Base-by-base conservation (phyloP, 2,329 filamentous ascomycete species). In the Sordariomycetes sp. region DNA sequence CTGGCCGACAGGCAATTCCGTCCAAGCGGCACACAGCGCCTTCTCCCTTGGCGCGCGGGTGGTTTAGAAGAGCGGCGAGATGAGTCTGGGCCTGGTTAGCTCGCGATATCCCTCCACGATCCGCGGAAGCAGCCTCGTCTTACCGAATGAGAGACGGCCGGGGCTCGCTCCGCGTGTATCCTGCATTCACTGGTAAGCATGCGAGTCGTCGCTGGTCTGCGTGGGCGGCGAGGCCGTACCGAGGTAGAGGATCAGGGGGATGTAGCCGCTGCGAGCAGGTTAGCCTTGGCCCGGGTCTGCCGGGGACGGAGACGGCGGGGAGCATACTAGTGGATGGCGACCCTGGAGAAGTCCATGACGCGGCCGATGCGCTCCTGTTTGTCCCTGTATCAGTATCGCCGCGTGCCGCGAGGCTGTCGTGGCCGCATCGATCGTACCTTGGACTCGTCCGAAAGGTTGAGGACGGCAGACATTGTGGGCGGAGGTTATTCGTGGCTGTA, bases 191-290 rank as follows among this genome's bases (percentile, higher is more conserved):
- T 32, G 52, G 60, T 73, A 58, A 72, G 68, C 68, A 58, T 18
- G 56, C 57, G 58, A 22, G 37, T 22, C 54, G 37, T 59, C 32
- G 54, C 58, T 43, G 53, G 57, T 10, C 58, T 57, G 32, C 55
- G 50, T 57, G 60, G 62, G 54, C 62, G 37, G 60, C 60, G 59
- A 58, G 34, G 56, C 59, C 71, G 68, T 86, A 94, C 90, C 94
- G 67, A 99, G 87, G 75, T 97, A 99, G 73, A 99, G 82, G 72
- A 99, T 95, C 74, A 99, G 76, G 67, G 94, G 94, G 60, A 99
- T 84, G 75, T 97, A 99, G 72, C 94, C 94, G 80, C 90, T 95
- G 67, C 57, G 59, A 57, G 52, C 34, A 58, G 55, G 68, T 80
- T 64, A 79, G 73, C 62, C 61, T 55, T 10, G 18, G 16, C 11